These are phyloP conservation scores for Keithomyces neogunnii DNA, from an alignment of 2,329 filamentous ascomycete genomes.

Conservation along the genomic window DNA sequence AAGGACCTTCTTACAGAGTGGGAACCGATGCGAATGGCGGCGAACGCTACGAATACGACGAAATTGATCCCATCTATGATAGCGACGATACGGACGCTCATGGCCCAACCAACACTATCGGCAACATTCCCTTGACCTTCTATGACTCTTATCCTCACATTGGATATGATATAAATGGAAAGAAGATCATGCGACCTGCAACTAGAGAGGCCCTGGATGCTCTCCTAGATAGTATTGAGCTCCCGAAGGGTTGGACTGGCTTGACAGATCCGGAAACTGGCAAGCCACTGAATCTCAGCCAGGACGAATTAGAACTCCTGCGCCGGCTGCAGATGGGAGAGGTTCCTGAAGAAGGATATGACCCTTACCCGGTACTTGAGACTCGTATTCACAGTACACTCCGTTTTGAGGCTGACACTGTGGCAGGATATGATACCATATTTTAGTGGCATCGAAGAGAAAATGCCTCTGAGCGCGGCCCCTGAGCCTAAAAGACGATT, in stretches of 20 bases:
- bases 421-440: slow-evolving; percentile 78
- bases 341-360: slow-evolving; percentile 76
- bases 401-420: not conserved
- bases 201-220: slow-evolving; percentile 90
- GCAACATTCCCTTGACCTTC: slow-evolving; percentile 86
- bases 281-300: slow-evolving; percentile 79
- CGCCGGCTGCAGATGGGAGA: slow-evolving; percentile 85
- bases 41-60: slow-evolving; percentile 82
- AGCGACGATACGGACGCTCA: slow-evolving; percentile 87
- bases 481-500: slow-evolving; percentile 95
- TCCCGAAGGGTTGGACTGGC: slow-evolving; percentile 96
- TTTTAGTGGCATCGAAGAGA: slow-evolving; percentile 83
- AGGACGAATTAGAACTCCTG: slow-evolving; percentile 82
- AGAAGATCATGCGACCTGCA: slow-evolving; percentile 92
- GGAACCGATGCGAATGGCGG: slow-evolving; percentile 84
- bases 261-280: slow-evolving; percentile 90
- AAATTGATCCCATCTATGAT: slow-evolving; percentile 91
- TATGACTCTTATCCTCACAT: slow-evolving; percentile 98
- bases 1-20: slow-evolving; percentile 28
- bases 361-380: slow-evolving; percentile 68
- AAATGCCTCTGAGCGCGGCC: slow-evolving; percentile 89
- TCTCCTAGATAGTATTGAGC: slow-evolving; percentile 88
- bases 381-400: slow-evolving; percentile 15
- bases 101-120: slow-evolving; percentile 80
- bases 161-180: slow-evolving; percentile 97